phyloP scores from a whole-genome alignment of 495 filamentous ascomycete genomes.

The Entonaema liquescens region DNA sequence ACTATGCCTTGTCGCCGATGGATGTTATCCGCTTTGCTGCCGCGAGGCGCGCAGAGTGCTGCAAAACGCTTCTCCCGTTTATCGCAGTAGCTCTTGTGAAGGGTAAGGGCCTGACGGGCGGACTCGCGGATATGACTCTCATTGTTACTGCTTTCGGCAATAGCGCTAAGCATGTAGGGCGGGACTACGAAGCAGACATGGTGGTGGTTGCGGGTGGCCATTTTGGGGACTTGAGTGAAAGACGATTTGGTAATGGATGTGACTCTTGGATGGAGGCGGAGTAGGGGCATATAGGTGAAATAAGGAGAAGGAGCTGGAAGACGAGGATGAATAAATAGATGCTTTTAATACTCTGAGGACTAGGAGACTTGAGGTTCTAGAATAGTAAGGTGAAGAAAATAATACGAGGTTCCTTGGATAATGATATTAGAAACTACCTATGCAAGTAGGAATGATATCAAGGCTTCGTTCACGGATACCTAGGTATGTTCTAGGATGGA shows the following conservation, averaged over 20 bases:
- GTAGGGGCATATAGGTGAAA: constrained; percentile 10
- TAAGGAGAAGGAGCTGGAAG: neutral
- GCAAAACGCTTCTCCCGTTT: constrained; percentile 46
- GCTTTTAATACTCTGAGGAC: neutral
- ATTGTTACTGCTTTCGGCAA: constrained; percentile 45
- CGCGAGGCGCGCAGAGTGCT: constrained; percentile 44
- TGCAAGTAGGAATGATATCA: neutral
- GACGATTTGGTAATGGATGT: constrained; percentile 2
- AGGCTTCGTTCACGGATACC: constrained; percentile 3
- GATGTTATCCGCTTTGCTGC: constrained; percentile 14
- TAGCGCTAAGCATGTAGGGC: constrained; percentile 50
- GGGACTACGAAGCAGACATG: constrained; percentile 51
- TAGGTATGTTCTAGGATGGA: constrained; percentile 2
- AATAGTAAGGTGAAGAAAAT: neutral
- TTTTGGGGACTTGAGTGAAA: constrained; percentile 23
- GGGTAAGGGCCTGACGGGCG: constrained; percentile 42
- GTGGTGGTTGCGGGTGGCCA: constrained; percentile 31
- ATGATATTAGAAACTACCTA: neutral
- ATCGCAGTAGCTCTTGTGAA: constrained; percentile 35
- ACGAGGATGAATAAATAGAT: neutral
- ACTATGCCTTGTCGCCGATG: constrained; percentile 44
- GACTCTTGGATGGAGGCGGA: neutral
- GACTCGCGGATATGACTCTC: constrained; percentile 37
- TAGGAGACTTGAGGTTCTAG: constrained; percentile 1
- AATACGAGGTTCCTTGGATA: neutral